Percentiles rank a stretch among this genome's conserved stretches.
These are phyloP conservation scores for Amaranthus tricolor DNA, from an alignment of 179 eudicot genomes.

Conservation along the genomic window DNA sequence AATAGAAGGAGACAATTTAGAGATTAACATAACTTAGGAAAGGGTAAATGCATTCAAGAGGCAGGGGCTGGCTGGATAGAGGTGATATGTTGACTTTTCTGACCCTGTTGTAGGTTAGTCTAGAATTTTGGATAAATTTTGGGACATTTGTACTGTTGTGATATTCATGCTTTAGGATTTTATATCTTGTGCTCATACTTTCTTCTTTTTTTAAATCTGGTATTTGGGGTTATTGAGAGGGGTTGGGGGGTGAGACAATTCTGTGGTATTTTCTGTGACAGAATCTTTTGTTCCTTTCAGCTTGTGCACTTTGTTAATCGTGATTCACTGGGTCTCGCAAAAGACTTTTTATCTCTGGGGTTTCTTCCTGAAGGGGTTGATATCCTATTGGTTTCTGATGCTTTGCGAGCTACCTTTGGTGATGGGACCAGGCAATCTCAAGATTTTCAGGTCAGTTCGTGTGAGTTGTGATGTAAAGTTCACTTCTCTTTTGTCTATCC, in stretches of 20 bases:
- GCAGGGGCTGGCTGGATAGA: neutral
- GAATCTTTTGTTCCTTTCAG: slow-evolving; percentile 38
- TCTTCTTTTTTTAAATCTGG: neutral
- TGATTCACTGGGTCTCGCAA: slow-evolving; percentile 89
- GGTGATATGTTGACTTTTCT: neutral
- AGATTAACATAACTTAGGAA: no score
- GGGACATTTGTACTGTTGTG: neutral
- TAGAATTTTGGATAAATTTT: neutral
- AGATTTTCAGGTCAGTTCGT: slow-evolving; percentile 76
- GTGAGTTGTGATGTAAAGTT: neutral
- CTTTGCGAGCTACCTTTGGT: slow-evolving; percentile 79
- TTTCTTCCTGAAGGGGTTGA: slow-evolving; percentile 88
- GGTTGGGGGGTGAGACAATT: neutral
- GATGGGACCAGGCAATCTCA: slow-evolving; percentile 75
- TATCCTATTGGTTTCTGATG: slow-evolving; percentile 70
- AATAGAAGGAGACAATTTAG: neutral
- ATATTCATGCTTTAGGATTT: neutral
- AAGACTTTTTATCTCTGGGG: slow-evolving; percentile 90
- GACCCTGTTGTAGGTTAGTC: neutral
- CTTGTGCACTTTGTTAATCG: slow-evolving; percentile 99
- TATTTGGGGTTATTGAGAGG: neutral
- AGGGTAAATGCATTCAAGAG: no score
- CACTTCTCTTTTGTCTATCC: no score
- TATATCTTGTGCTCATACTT: neutral
- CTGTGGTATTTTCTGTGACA: neutral